Evolutionary conservation across 441 rosid genomes (phyloP).

Genomic region (Arabidopsis lyrata): DNA sequence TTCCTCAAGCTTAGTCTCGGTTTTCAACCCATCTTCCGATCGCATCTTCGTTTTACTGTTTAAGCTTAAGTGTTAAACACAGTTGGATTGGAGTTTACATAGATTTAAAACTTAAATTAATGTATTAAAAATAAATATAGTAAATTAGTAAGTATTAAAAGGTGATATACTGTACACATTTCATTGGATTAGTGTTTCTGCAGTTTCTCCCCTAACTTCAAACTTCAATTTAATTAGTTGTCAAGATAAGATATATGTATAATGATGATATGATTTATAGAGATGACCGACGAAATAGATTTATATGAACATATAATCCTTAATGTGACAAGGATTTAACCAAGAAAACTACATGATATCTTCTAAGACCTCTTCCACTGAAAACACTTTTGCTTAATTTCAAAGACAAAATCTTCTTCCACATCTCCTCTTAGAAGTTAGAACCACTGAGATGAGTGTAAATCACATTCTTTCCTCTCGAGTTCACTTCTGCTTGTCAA

Average conservation of each 20-base stretch:
- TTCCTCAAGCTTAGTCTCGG: too few relatives aligned
- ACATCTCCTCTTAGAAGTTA: slow-evolving; percentile 8
- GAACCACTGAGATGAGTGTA: slow-evolving; percentile 16
- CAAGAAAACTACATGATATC: slow-evolving; percentile 13
- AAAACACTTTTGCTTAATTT: slow-evolving; percentile 19
- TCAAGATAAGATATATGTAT: background rate
- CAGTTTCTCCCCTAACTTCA: background rate
- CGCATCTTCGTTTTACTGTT: background rate
- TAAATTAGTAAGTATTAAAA: too few relatives aligned
- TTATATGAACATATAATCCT: slow-evolving; percentile 33
- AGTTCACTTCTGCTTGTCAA: slow-evolving; percentile 24
- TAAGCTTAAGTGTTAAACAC: background rate
- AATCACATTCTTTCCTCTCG: background rate
- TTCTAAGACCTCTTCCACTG: slow-evolving; percentile 14
- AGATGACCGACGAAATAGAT: background rate
- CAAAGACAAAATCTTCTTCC: slow-evolving; percentile 36
- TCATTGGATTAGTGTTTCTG: background rate
- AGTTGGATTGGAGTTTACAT: background rate
- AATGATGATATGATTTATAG: background rate
- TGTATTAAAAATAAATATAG: background rate
- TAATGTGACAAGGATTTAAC: slow-evolving; percentile 19
- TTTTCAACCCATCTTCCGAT: background rate
- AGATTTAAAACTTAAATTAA: background rate
- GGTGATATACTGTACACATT: background rate
- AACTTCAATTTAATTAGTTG: background rate